Conservation (phyloP, 805 yeast genomes). For the Kluyveromyces dobzhanskii region DNA sequence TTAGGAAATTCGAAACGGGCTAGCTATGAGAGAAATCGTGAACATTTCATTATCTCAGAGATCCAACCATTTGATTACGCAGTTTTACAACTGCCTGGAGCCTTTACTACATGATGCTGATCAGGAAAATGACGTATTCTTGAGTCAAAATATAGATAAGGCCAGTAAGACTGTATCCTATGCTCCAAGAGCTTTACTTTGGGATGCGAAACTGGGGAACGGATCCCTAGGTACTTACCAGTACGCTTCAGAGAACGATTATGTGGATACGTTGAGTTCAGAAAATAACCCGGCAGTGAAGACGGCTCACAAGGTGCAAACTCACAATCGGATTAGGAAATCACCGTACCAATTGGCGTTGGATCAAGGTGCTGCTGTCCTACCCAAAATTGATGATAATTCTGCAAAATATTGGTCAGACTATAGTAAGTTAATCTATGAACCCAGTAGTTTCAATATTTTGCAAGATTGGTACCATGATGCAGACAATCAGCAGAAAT, state of each 20-base stretch:
- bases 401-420: slow-evolving; percentile 73
- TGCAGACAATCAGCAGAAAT: slow-evolving; percentile 15
- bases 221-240: slow-evolving; percentile 59
- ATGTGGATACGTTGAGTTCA: slow-evolving; percentile 15
- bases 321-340: slow-evolving; percentile 34
- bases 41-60: slow-evolving; percentile 63
- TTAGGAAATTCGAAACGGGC: background rate
- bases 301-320: slow-evolving; percentile 23
- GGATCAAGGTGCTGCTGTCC: slow-evolving; percentile 35
- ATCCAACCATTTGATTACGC: slow-evolving; percentile 71
- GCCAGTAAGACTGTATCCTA: slow-evolving; percentile 45
- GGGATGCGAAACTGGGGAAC: slow-evolving; percentile 72
- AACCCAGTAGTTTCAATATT: slow-evolving; percentile 49
- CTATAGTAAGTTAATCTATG: slow-evolving; percentile 57
- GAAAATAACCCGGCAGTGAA: slow-evolving; percentile 6
- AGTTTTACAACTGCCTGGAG: slow-evolving; percentile 79
- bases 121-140: slow-evolving; percentile 39
- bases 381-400: slow-evolving; percentile 30
- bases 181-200: slow-evolving; percentile 74
- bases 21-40: slow-evolving; percentile 62
- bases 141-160: slow-evolving; percentile 34
- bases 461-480: slow-evolving; percentile 51
- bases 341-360: slow-evolving; percentile 58
- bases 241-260: slow-evolving; percentile 29
- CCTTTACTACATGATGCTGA: slow-evolving; percentile 39